Evolutionary conservation across 169 alveolate genomes (phyloP).

Genomic region (Amoebophrya sp.): DNA sequence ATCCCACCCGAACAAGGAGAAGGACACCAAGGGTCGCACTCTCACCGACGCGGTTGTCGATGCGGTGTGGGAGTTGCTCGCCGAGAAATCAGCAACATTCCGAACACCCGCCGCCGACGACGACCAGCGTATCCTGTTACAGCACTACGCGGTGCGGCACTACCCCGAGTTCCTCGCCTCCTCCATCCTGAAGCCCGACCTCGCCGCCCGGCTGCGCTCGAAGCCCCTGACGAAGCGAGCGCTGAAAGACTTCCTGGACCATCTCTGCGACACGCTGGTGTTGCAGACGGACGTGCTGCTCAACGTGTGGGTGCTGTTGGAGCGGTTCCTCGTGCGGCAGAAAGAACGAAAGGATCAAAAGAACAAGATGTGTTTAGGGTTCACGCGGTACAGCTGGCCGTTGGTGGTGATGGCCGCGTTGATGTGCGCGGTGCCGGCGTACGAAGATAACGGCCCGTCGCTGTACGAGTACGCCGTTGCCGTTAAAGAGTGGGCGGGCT

Average conservation of each 20-base stretch:
- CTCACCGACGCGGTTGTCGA: no score
- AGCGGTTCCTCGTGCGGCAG: neutral
- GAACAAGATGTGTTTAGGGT: neutral
- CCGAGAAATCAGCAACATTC: no score
- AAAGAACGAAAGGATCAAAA: neutral
- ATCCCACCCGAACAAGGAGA: no score
- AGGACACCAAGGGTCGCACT: no score
- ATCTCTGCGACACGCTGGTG: neutral
- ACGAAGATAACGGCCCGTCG: neutral
- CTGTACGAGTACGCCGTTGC: neutral
- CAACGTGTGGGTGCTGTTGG: neutral
- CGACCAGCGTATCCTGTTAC: no score
- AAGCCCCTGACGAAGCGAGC: no score
- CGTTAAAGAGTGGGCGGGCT: neutral
- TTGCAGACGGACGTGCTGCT: neutral
- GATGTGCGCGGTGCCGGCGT: neutral
- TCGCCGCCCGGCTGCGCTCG: no score
- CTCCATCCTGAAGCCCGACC: no score
- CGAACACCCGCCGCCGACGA: no score
- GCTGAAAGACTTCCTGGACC: neutral
- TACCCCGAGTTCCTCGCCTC: no score
- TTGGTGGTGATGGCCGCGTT: neutral
- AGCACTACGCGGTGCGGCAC: no score
- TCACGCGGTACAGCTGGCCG: neutral
- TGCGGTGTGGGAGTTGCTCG: no score